Evolutionary conservation across 2,329 filamentous ascomycete species (phyloP).

Genomic region (Pseudogymnoascus sp.): DNA sequence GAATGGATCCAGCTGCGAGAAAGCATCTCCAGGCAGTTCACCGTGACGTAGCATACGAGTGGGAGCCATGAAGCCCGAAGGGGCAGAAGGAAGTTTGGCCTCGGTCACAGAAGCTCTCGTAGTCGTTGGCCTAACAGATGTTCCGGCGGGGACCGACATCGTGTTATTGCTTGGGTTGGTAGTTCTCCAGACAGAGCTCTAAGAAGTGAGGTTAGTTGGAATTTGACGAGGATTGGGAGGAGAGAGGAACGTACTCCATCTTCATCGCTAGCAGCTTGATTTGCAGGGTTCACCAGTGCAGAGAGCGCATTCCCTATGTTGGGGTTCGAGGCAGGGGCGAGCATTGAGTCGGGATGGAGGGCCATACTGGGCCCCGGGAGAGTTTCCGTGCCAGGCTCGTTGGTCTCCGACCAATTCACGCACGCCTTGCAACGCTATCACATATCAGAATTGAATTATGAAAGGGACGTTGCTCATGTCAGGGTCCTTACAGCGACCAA

Average conservation of each 20-base stretch:
- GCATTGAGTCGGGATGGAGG: not conserved
- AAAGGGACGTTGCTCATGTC: not conserved
- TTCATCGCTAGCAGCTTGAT: not conserved
- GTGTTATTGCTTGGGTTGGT: not conserved
- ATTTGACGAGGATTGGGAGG: not conserved
- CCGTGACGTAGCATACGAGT: not conserved
- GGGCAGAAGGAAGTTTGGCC: not conserved
- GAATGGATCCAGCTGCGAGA: not conserved
- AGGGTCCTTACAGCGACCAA: constrained; percentile 27
- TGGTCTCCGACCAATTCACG: constrained; percentile 18
- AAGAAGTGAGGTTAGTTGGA: not conserved
- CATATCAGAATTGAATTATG: constrained; percentile 3
- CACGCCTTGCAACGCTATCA: constrained; percentile 33
- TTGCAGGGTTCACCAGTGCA: not conserved
- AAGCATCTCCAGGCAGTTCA: not conserved
- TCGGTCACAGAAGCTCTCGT: not conserved
- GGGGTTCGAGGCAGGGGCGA: not conserved
- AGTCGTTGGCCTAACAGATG: not conserved
- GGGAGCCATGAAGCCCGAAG: not conserved
- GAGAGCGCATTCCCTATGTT: not conserved
- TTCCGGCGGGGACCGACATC: not conserved
- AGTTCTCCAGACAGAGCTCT: not conserved
- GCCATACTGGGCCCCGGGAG: constrained; percentile 17
- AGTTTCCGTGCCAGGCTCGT: constrained; percentile 14
- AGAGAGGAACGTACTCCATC: not conserved